These are phyloP conservation scores for Lecanicillium sp. DNA, from an alignment of 2,329 filamentous ascomycete species.

Conservation along the genomic window DNA sequence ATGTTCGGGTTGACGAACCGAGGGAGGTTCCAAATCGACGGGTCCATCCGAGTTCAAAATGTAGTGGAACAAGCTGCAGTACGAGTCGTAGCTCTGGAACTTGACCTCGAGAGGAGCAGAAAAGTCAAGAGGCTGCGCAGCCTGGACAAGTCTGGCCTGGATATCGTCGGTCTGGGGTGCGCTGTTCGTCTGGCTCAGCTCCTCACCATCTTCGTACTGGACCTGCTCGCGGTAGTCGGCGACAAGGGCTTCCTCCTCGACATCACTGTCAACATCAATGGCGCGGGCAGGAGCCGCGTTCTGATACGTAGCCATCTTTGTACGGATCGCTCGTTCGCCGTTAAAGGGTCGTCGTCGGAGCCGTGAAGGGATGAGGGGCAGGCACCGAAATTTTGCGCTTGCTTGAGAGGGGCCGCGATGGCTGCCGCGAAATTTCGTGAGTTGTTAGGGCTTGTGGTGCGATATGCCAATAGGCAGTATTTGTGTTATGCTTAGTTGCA, in stretches of 20 bases:
- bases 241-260: slow-evolving; percentile 91
- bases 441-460: slow-evolving; percentile 31
- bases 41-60: slow-evolving; percentile 99
- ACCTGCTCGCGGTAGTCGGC: slow-evolving; percentile 96
- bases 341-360: slow-evolving; percentile 15
- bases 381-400: slow-evolving; percentile 27
- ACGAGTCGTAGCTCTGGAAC: slow-evolving; percentile 98
- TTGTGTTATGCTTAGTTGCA: slow-evolving; percentile 16
- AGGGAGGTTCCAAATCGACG: slow-evolving; percentile 92
- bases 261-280: slow-evolving; percentile 78
- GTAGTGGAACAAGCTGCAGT: slow-evolving; percentile 98
- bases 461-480: slow-evolving; percentile 18
- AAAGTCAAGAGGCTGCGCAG: slow-evolving; percentile 92
- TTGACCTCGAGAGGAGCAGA: slow-evolving; percentile 93
- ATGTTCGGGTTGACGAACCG: slow-evolving; percentile 51
- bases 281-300: slow-evolving; percentile 53
- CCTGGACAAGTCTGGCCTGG: slow-evolving; percentile 82
- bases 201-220: slow-evolving; percentile 79
- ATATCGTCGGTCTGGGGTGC: slow-evolving; percentile 80
- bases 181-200: slow-evolving; percentile 68
- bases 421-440: slow-evolving; percentile 26
- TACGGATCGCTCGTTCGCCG: slow-evolving; percentile 19
- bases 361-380: slow-evolving; percentile 18
- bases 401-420: slow-evolving; percentile 17
- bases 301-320: slow-evolving; percentile 53